Evolutionary conservation across 371 early-diverging fungal species (phyloP).

Genomic region (Paraphysoderma sedebokerense): DNA sequence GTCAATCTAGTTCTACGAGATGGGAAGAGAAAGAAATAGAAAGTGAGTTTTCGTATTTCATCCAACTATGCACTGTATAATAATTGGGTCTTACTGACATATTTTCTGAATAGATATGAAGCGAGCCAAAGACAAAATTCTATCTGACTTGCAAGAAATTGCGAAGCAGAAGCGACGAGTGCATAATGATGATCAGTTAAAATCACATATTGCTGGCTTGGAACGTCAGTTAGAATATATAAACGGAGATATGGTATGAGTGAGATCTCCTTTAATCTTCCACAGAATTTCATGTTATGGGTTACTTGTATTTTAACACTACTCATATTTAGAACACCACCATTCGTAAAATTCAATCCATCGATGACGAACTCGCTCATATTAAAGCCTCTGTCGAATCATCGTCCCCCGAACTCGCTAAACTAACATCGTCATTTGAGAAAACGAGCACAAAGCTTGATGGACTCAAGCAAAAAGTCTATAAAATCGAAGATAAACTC

Average conservation of each 20-base stretch:
- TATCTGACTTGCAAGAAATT: constrained; percentile 50
- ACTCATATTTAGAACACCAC: constrained; percentile 12
- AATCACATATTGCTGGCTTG: constrained; percentile 36
- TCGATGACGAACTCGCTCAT: constrained; percentile 15
- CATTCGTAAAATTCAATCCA: constrained; percentile 21
- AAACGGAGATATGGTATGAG: constrained; percentile 35
- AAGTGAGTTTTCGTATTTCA: too few species aligned
- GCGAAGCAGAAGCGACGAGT: constrained; percentile 48
- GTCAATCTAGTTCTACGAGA: constrained; percentile 19
- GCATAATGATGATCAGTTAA: constrained; percentile 39
- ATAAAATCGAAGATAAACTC: constrained; percentile 10
- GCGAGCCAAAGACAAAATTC: constrained; percentile 43
- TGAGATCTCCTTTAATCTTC: too few species aligned
- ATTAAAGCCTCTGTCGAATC: background rate
- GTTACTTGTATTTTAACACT: background rate
- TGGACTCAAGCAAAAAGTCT: background rate
- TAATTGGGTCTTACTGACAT: background rate
- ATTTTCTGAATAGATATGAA: constrained; percentile 21
- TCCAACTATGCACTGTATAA: too few species aligned
- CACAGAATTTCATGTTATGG: too few species aligned
- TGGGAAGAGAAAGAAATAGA: constrained; percentile 85
- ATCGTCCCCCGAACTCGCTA: background rate
- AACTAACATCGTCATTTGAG: too few species aligned
- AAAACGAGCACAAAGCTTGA: background rate
- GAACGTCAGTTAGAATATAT: constrained; percentile 33